These are phyloP conservation scores for Biscogniauxia mediterranea DNA, from an alignment of 2,329 filamentous ascomycete genomes.

Conservation along the genomic window DNA sequence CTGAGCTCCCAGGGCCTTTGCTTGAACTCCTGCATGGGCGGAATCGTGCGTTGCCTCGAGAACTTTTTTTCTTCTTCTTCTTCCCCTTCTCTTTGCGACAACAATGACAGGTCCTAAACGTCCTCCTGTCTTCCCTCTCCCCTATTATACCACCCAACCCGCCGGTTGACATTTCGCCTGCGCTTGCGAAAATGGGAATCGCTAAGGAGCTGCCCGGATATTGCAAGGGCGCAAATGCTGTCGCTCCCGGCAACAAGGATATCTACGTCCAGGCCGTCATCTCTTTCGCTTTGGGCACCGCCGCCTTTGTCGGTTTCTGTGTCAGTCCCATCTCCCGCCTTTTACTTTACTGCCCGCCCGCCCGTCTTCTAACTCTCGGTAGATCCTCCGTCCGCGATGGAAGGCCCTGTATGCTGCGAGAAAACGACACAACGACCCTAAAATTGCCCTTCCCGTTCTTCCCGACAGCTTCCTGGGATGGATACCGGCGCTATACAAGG, in stretches of 20 bases:
- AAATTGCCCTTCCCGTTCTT: slow-evolving; percentile 67
- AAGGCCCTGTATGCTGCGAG: slow-evolving; percentile 85
- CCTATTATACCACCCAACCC: not conserved
- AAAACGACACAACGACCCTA: slow-evolving; percentile 66
- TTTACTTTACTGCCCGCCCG: not conserved
- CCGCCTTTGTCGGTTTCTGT: slow-evolving; percentile 75
- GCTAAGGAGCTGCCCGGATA: slow-evolving; percentile 12
- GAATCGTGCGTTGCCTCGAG: not conserved
- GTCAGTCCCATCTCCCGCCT: slow-evolving; percentile 43
- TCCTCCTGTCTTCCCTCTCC: not conserved
- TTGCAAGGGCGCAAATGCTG: slow-evolving; percentile 24
- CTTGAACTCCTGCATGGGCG: not conserved
- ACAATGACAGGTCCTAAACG: not conserved
- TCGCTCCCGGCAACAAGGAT: slow-evolving; percentile 42
- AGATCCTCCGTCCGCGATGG: slow-evolving; percentile 90
- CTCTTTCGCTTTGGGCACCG: slow-evolving; percentile 66
- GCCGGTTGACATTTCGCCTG: not conserved
- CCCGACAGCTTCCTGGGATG: slow-evolving; percentile 87
- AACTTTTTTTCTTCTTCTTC: not conserved
- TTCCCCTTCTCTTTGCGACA: not conserved
- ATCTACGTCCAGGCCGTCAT: slow-evolving; percentile 67
- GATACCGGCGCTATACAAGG: slow-evolving; percentile 81
- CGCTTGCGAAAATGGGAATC: slow-evolving; percentile 8
- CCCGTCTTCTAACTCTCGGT: not conserved
- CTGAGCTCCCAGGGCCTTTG: not conserved